phyloP scores from a whole-genome alignment of 2,329 filamentous ascomycete genomes.

The Phoma sp. region DNA sequence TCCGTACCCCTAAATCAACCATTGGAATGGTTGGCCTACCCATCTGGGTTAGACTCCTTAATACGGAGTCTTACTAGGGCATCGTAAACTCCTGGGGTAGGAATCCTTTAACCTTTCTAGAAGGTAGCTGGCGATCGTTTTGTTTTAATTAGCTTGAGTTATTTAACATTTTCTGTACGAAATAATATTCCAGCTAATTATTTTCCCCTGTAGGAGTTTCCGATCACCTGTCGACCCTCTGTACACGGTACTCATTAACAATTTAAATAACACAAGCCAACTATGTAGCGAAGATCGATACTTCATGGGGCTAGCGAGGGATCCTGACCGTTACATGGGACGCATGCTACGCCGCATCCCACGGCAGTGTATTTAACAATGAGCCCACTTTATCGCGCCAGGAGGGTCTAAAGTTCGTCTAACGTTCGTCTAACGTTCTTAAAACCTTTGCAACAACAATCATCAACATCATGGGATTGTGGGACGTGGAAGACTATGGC shows the following conservation, averaged over 20 bases:
- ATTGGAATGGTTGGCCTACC: no score
- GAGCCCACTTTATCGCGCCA: neutral
- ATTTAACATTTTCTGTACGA: neutral
- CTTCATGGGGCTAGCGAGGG: neutral
- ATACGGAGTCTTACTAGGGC: neutral
- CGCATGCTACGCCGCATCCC: constrained; percentile 2
- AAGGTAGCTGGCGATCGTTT: neutral
- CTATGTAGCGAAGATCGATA: constrained; percentile 1
- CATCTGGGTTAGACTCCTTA: no score
- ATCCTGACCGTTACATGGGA: constrained; percentile 2
- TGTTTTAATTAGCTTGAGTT: neutral
- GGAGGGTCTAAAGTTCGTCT: neutral
- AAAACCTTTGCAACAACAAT: neutral
- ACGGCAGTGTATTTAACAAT: constrained; percentile 2
- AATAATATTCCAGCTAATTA: neutral
- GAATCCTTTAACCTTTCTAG: neutral
- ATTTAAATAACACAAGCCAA: neutral
- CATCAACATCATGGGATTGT: neutral
- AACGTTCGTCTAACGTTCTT: neutral
- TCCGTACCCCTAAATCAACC: no score
- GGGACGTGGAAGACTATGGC: constrained; percentile 6
- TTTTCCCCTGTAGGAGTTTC: neutral
- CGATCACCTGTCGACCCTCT: neutral
- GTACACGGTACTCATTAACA: constrained; percentile 1
- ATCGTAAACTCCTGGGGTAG: neutral